Conservation (phyloP, 2,329 filamentous ascomycete genomes). For the Furcasterigmium sp. region DNA sequence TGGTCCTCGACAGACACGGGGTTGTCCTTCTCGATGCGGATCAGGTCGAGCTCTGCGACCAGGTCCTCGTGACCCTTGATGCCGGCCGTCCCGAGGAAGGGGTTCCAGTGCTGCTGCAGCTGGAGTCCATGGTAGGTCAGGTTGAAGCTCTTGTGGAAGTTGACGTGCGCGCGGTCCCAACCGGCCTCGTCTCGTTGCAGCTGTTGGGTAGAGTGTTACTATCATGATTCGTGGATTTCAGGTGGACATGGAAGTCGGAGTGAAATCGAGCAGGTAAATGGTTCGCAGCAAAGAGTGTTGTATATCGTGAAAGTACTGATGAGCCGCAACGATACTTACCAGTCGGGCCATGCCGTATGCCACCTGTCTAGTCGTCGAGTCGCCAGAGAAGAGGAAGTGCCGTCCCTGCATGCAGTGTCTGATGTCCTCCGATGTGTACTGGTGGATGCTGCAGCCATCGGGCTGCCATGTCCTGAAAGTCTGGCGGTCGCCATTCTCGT, state of each 20-base stretch:
- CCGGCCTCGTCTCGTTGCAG: conserved; percentile 1
- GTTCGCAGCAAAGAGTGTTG: too few relatives aligned
- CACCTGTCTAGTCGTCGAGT: conserved; percentile 52
- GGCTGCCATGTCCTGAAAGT: conserved; percentile 50
- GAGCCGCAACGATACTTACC: conserved; percentile 17
- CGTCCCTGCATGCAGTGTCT: conserved; percentile 45
- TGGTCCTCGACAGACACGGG: conserved; percentile 10
- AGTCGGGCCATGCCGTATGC: conserved; percentile 46
- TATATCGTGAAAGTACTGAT: too few relatives aligned
- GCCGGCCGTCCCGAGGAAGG: conserved; percentile 42
- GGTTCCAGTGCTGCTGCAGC: conserved; percentile 57
- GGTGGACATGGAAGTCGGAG: too few relatives aligned
- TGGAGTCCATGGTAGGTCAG: conserved; percentile 38
- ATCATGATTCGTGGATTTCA: too few relatives aligned
- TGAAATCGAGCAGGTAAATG: too few relatives aligned
- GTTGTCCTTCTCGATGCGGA: conserved; percentile 11
- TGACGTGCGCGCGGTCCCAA: not conserved
- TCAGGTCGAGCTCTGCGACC: conserved; percentile 15
- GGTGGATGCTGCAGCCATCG: conserved; percentile 51
- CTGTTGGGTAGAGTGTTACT: not conserved
- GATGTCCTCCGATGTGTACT: conserved; percentile 47
- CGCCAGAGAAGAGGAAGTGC: conserved; percentile 52
- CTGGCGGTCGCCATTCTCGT: conserved; percentile 18
- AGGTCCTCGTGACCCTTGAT: conserved; percentile 11
- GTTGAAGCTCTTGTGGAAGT: conserved; percentile 10